These are phyloP conservation scores for Aspergillus novoparasiticus DNA, from an alignment of 2,329 filamentous ascomycete genomes.

Conservation along the genomic window DNA sequence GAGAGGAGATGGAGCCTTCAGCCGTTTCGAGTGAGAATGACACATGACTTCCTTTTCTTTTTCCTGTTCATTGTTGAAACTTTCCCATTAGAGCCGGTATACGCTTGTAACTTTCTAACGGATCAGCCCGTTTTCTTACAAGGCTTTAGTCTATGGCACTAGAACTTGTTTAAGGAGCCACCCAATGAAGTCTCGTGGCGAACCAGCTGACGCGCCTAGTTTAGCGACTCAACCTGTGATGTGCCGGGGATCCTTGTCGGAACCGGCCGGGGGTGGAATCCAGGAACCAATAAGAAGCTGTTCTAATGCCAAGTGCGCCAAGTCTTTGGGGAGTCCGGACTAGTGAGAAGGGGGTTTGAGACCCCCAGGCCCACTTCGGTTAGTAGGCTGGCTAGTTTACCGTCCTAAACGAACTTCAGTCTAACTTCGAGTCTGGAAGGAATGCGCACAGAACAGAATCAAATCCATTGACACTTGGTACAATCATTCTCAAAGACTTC, in stretches of 20 bases:
- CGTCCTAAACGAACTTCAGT: background rate
- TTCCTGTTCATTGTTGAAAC: background rate
- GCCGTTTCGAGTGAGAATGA: background rate
- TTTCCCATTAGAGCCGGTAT: background rate
- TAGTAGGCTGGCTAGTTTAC: background rate
- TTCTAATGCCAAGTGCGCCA: slow-evolving; percentile 12
- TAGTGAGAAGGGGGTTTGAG: slow-evolving; percentile 9
- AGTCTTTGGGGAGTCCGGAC: slow-evolving; percentile 10
- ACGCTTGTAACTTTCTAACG: background rate
- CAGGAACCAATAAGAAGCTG: slow-evolving; percentile 3
- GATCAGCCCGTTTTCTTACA: background rate
- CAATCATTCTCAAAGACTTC: too few species aligned
- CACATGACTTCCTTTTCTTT: background rate
- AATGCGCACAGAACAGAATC: background rate
- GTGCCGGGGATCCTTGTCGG: slow-evolving; percentile 8
- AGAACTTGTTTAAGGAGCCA: background rate
- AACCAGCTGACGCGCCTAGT: slow-evolving; percentile 9
- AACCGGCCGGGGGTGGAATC: slow-evolving; percentile 11
- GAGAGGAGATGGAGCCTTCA: background rate
- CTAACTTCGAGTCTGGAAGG: background rate
- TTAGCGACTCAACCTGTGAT: slow-evolving; percentile 8
- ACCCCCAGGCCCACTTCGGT: background rate
- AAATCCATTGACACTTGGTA: background rate
- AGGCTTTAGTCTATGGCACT: background rate
- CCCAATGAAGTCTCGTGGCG: slow-evolving; percentile 6